Evolutionary conservation across 1,139 yeast species (phyloP).

Genomic region (Geotrichum histeridarum): DNA sequence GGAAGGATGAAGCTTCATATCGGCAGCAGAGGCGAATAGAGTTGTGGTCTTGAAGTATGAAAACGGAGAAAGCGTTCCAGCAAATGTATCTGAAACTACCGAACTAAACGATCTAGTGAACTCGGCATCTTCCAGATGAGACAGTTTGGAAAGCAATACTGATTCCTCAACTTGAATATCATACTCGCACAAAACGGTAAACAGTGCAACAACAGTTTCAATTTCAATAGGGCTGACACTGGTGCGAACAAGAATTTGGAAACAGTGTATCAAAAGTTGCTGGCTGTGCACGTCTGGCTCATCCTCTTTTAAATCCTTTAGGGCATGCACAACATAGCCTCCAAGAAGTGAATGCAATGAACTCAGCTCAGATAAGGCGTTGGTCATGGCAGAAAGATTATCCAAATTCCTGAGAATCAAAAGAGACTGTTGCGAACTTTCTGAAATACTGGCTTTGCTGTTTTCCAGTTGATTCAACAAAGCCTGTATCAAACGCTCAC

Average conservation of each 20-base stretch:
- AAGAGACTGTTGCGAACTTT: neutral
- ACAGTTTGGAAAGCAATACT: neutral
- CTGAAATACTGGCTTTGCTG: neutral
- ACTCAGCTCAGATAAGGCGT: neutral
- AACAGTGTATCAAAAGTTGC: constrained; percentile 8
- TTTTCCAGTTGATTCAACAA: constrained; percentile 10
- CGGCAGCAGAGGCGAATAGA: constrained; percentile 14
- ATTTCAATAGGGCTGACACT: constrained; percentile 2
- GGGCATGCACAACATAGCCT: constrained; percentile 6
- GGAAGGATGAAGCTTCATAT: constrained; percentile 4
- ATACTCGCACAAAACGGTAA: constrained; percentile 8
- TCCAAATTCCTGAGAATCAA: constrained; percentile 12
- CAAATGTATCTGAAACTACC: constrained; percentile 5
- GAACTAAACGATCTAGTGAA: constrained; percentile 2
- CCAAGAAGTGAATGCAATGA: constrained; percentile 11
- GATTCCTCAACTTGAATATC: constrained; percentile 12
- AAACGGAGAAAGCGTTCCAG: neutral
- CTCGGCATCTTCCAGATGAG: constrained; percentile 5
- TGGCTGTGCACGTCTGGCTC: neutral
- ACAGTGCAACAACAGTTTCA: constrained; percentile 12
- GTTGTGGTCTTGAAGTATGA: constrained; percentile 9
- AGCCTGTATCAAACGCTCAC: neutral
- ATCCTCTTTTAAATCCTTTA: neutral
- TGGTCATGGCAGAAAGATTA: neutral
- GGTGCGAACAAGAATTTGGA: constrained; percentile 12